Evolutionary conservation across 345 rosid genomes (phyloP).

Genomic region (Gynandropsis gynandra): DNA sequence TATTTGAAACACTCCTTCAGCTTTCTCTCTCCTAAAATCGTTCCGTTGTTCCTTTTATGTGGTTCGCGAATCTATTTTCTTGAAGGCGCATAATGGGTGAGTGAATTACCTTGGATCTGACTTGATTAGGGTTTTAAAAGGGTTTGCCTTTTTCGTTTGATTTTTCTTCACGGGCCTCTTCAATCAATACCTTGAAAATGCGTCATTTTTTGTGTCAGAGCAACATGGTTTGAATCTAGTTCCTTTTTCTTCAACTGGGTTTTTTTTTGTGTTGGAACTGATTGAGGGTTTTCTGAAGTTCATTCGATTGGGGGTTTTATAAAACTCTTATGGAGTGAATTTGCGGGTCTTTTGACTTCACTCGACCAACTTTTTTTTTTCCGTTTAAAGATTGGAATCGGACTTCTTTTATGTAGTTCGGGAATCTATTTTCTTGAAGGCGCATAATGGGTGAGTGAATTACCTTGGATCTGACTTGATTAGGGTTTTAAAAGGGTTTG

Average conservation of each 20-base stretch:
- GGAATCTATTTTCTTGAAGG: constrained; percentile 18
- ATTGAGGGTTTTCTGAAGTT: not conserved
- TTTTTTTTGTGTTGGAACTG: not conserved
- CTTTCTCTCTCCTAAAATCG: constrained; percentile 20
- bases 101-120: constrained; percentile 30
- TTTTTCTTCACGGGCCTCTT: not conserved
- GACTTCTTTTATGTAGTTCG: not conserved
- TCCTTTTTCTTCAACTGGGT: not conserved
- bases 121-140: constrained; percentile 40
- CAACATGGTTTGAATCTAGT: constrained; percentile 1
- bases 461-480: constrained; percentile 32
- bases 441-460: constrained; percentile 27
- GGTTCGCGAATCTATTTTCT: constrained; percentile 17
- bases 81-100: constrained; percentile 25
- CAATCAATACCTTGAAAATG: not conserved
- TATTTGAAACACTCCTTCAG: constrained; percentile 9
- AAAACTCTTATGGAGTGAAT: not conserved
- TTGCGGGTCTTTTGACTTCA: not conserved
- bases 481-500: constrained; percentile 35
- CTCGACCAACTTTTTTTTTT: constrained; percentile 1
- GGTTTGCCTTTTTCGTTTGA: constrained; percentile 13
- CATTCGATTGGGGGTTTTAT: not conserved
- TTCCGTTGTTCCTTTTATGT: not conserved
- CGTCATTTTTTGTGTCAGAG: not conserved
- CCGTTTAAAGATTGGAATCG: too few species aligned